Percentiles rank a stretch among this genome's conserved stretches.
Conservation (phyloP, 2,329 filamentous ascomycete species). For the Hypoxylon sp. region DNA sequence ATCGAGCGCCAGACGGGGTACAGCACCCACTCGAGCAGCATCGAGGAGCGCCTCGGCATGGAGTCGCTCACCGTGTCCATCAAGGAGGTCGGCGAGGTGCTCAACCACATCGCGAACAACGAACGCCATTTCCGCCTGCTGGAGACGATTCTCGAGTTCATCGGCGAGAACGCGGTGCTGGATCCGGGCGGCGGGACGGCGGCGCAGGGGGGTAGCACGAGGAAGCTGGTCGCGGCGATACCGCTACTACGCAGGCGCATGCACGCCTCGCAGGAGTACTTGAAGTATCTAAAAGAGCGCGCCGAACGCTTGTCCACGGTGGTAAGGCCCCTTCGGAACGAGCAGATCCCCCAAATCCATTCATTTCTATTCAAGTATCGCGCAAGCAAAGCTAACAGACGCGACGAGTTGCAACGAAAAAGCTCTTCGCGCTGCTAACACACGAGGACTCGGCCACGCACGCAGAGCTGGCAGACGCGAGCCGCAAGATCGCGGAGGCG, state of each 20-base stretch:
- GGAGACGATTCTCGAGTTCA: constrained; percentile 38
- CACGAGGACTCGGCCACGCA: constrained; percentile 45
- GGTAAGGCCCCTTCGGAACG: constrained; percentile 36
- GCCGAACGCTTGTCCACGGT: constrained; percentile 45
- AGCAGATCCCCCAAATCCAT: background rate
- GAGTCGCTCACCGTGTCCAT: constrained; percentile 39
- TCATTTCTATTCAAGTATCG: background rate
- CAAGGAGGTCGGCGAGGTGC: constrained; percentile 41
- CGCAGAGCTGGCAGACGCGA: constrained; percentile 40
- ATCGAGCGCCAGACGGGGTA: constrained; percentile 40
- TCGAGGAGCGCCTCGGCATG: constrained; percentile 40
- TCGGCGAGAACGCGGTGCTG: constrained; percentile 27
- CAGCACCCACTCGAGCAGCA: constrained; percentile 28
- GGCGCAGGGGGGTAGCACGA: constrained; percentile 35
- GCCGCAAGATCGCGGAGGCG: constrained; percentile 40
- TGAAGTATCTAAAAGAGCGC: constrained; percentile 45
- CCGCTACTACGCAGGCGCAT: constrained; percentile 43
- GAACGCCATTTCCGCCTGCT: constrained; percentile 44
- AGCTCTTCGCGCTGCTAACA: constrained; percentile 46
- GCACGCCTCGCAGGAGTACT: constrained; percentile 43
- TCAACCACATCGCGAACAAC: constrained; percentile 45
- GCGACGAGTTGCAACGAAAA: constrained; percentile 2
- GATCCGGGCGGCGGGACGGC: constrained; percentile 15
- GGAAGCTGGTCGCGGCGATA: constrained; percentile 42
- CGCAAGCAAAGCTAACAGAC: constrained; percentile 4